Evolutionary conservation across 768 basidiomycete genomes (phyloP).

Genomic region (Clitopilus hobsonii): DNA sequence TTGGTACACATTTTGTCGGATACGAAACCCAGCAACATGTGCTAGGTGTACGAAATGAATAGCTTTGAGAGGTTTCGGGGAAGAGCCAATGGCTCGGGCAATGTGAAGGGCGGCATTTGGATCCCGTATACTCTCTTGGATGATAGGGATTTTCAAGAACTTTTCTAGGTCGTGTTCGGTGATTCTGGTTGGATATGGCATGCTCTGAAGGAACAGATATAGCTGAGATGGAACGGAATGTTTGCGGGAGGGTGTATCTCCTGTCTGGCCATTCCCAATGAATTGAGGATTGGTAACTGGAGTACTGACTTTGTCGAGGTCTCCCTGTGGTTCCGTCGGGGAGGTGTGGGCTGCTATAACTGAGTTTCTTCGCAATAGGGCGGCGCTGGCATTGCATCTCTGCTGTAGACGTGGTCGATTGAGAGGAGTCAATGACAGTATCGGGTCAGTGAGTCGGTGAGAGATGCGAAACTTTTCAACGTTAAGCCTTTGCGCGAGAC

Average conservation of each 20-base stretch:
- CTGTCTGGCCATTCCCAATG: too few relatives aligned
- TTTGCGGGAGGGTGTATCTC: background rate
- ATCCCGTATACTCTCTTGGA: background rate
- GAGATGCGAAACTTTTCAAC: conserved; percentile 34
- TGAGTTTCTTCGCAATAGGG: background rate
- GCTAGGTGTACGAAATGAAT: background rate
- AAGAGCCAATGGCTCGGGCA: background rate
- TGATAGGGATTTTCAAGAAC: background rate
- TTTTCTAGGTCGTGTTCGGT: background rate
- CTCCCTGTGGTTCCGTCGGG: too few relatives aligned
- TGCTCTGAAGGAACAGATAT: background rate
- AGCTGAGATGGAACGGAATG: background rate
- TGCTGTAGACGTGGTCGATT: background rate
- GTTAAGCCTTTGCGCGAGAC: conserved; percentile 49
- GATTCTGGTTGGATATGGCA: background rate
- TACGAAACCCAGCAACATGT: background rate
- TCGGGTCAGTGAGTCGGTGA: conserved; percentile 12
- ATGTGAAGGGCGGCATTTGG: background rate
- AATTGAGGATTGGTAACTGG: too few relatives aligned
- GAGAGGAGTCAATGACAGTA: conserved; percentile 6
- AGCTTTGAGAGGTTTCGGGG: background rate
- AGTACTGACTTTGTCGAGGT: too few relatives aligned
- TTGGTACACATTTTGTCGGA: conserved; percentile 54
- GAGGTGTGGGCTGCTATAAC: background rate
- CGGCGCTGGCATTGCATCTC: conserved; percentile 4